phyloP scores from a whole-genome alignment of 1,284 basidiomycete genomes.

The Boletus subluridellus region DNA sequence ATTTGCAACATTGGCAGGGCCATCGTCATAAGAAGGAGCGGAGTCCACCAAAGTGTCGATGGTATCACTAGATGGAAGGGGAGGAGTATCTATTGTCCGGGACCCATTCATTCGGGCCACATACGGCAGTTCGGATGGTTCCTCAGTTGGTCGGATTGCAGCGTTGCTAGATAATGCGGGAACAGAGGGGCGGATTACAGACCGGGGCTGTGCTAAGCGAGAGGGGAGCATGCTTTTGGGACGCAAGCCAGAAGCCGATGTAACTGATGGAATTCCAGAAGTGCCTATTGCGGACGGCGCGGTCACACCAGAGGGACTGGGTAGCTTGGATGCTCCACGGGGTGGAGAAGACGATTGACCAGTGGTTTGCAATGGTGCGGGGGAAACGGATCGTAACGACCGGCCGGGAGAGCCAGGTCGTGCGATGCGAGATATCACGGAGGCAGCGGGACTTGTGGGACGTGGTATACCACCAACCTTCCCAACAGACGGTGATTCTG shows the following conservation, averaged over 20 bases:
- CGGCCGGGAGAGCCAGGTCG: conserved; percentile 62
- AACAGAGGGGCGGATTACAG: conserved; percentile 30
- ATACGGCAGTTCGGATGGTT: conserved; percentile 33
- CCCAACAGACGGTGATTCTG: conserved; percentile 54
- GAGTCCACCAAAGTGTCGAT: conserved; percentile 31
- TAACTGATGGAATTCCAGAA: conserved; percentile 37
- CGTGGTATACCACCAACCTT: conserved; percentile 48
- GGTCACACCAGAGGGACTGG: conserved; percentile 20
- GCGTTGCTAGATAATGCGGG: conserved; percentile 21
- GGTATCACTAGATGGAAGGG: conserved; percentile 23
- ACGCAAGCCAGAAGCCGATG: conserved; percentile 49
- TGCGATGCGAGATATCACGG: conserved; percentile 50
- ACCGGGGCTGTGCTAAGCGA: conserved; percentile 59
- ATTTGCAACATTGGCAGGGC: conserved; percentile 35
- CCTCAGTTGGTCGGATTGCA: conserved; percentile 23
- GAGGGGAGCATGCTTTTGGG: conserved; percentile 69
- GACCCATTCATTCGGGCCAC: conserved; percentile 25
- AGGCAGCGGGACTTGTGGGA: conserved; percentile 61
- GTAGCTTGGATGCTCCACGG: conserved; percentile 24
- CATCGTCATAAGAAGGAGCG: conserved; percentile 23
- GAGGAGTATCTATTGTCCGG: conserved; percentile 10
- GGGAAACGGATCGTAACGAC: conserved; percentile 50
- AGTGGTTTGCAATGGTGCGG: conserved; percentile 36
- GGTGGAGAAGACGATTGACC: conserved; percentile 50
- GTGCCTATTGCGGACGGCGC: conserved; percentile 37